Evolutionary conservation across 2,329 filamentous ascomycete genomes (phyloP).

Genomic region (Fusarium bulbicola): DNA sequence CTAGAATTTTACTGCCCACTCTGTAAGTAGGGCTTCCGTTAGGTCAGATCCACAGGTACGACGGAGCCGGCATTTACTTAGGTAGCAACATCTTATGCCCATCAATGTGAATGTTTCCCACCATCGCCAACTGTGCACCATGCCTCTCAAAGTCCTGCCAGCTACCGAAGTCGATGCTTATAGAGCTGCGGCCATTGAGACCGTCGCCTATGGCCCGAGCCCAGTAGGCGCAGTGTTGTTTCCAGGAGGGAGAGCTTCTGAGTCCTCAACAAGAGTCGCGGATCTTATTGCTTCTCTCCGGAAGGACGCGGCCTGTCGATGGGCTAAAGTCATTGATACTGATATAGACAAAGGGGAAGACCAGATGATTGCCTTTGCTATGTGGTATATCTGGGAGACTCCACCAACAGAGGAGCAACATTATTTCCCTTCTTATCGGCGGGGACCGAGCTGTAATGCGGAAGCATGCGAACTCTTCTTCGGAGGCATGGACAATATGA

Average conservation of each 20-base stretch:
- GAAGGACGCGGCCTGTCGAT: conserved; percentile 43
- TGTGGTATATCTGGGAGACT: conserved; percentile 48
- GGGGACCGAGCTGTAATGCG: conserved; percentile 44
- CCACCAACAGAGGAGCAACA: conserved; percentile 28
- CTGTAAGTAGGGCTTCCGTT: too few relatives aligned
- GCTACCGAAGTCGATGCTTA: conserved; percentile 49
- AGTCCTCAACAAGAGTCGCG: conserved; percentile 32
- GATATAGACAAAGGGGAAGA: conserved; percentile 40
- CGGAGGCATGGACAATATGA: conserved; percentile 44
- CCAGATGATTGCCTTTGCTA: conserved; percentile 48
- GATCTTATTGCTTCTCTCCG: conserved; percentile 34
- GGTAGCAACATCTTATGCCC: not conserved
- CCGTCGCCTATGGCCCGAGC: conserved; percentile 48
- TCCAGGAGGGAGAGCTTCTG: conserved; percentile 38
- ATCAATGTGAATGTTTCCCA: not conserved
- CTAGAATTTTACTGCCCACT: too few relatives aligned
- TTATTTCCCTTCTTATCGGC: conserved; percentile 40
- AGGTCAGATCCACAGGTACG: too few relatives aligned
- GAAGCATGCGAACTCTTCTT: conserved; percentile 49
- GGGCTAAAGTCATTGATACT: conserved; percentile 50
- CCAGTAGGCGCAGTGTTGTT: conserved; percentile 47
- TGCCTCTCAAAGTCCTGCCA: conserved; percentile 51
- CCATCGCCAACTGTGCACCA: conserved; percentile 21
- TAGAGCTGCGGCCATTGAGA: conserved; percentile 50
- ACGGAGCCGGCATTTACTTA: not conserved